Evolutionary conservation across 2,329 filamentous ascomycete species (phyloP).

Genomic region (Pseudodiploospora longispora): DNA sequence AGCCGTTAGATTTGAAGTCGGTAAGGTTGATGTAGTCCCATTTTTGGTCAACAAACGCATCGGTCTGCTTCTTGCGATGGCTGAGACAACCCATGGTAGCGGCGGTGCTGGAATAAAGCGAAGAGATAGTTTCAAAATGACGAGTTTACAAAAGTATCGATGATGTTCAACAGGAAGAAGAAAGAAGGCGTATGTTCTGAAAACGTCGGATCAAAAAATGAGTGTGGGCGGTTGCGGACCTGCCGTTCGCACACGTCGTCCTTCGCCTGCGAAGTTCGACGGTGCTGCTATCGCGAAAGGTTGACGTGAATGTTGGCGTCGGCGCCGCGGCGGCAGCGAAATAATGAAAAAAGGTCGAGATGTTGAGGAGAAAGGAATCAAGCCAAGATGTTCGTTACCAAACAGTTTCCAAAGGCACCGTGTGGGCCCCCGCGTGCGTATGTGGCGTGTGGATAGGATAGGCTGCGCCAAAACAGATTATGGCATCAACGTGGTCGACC

Average conservation of each 20-base stretch:
- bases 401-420: too few species aligned
- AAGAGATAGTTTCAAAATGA: not conserved
- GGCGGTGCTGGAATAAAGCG: constrained; percentile 8
- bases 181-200: not conserved
- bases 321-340: too few species aligned
- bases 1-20: constrained; percentile 81
- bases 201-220: constrained; percentile 1
- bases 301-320: too few species aligned
- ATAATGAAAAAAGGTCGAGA: not conserved
- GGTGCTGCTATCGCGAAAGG: constrained; percentile 16
- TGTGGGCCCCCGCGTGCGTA: too few species aligned
- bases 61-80: constrained; percentile 50
- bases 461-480: too few species aligned
- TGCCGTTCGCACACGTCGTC: constrained; percentile 37
- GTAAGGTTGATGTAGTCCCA: constrained; percentile 77
- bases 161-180: constrained; percentile 3
- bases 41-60: constrained; percentile 74
- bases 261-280: constrained; percentile 44
- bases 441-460: too few species aligned
- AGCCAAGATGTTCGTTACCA: too few species aligned
- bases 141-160: not conserved
- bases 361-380: not conserved
- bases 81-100: constrained; percentile 58
- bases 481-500: too few species aligned
- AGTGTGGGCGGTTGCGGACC: constrained; percentile 21